Evolutionary conservation across 805 yeast species (phyloP).

Genomic region (Suhomyces xylopsoci): DNA sequence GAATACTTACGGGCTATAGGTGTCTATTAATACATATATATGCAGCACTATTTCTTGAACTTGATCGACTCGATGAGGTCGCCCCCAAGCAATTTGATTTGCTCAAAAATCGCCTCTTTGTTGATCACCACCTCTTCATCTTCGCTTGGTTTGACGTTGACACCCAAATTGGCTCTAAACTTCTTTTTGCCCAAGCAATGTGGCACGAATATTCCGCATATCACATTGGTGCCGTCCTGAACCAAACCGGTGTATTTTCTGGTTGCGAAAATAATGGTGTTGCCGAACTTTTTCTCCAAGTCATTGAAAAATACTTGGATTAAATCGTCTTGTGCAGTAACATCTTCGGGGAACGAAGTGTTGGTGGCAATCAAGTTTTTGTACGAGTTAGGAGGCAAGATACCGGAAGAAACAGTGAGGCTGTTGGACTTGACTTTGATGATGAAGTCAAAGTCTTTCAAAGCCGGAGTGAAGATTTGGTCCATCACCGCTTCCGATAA

Average conservation of each 20-base stretch:
- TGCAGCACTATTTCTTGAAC: constrained; percentile 23
- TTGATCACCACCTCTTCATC: constrained; percentile 58
- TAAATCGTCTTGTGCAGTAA: constrained; percentile 57
- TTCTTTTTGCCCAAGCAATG: constrained; percentile 54
- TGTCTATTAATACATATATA: constrained; percentile 6
- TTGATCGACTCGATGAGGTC: constrained; percentile 49
- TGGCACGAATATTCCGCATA: constrained; percentile 83
- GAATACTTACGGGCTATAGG: neutral
- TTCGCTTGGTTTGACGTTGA: constrained; percentile 62
- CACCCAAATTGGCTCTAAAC: constrained; percentile 78
- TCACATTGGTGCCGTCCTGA: constrained; percentile 56
- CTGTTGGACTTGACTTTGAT: constrained; percentile 52
- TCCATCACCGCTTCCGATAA: constrained; percentile 38
- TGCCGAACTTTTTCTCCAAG: constrained; percentile 59
- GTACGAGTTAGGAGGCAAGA: constrained; percentile 51
- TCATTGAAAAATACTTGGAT: constrained; percentile 58
- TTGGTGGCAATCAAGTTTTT: constrained; percentile 55
- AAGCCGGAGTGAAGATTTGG: constrained; percentile 73
- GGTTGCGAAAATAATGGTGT: constrained; percentile 67
- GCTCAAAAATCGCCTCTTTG: constrained; percentile 68
- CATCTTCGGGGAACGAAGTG: constrained; percentile 43
- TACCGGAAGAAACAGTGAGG: constrained; percentile 51
- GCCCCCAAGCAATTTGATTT: constrained; percentile 67
- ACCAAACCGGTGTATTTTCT: constrained; percentile 53
- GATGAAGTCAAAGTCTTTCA: constrained; percentile 80